A percentile compares a stretch with the other conserved stretches of the same genome.
Conservation (phyloP, 441 rosid genomes). For the Gossypium schwendimanii region DNA sequence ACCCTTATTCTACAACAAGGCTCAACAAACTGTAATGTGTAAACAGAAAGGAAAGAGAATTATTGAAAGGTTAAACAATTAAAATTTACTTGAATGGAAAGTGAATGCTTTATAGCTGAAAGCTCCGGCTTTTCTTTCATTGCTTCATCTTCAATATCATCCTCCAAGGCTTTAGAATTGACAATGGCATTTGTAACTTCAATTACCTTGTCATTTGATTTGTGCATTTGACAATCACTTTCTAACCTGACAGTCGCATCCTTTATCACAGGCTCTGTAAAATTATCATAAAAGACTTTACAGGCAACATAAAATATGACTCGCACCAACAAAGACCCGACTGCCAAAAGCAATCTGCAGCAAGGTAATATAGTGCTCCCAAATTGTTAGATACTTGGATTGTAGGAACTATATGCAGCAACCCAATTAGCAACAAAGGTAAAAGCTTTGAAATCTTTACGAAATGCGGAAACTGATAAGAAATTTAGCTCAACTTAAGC, state of each 20-base stretch:
- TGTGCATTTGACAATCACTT: slow-evolving; percentile 31
- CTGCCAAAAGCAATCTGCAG: background rate
- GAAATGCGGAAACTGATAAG: background rate
- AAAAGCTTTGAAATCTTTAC: background rate
- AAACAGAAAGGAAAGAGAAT: background rate
- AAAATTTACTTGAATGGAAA: slow-evolving; percentile 46
- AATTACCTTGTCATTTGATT: slow-evolving; percentile 17
- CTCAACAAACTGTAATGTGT: background rate
- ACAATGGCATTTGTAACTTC: slow-evolving; percentile 16
- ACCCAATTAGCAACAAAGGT: background rate
- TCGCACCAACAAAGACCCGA: background rate
- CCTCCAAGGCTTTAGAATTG: slow-evolving; percentile 17
- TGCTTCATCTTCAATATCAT: slow-evolving; percentile 12
- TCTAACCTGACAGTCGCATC: slow-evolving; percentile 28
- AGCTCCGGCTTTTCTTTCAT: slow-evolving; percentile 15
- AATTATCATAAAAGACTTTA: slow-evolving; percentile 7
- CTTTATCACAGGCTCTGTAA: slow-evolving; percentile 20
- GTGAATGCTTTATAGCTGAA: slow-evolving; percentile 42
- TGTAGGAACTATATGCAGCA: background rate
- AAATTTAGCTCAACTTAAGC: background rate
- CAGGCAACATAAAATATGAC: background rate
- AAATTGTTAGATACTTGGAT: background rate
- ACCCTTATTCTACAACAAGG: background rate
- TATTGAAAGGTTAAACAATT: background rate
- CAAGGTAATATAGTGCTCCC: background rate